Percentiles rank a stretch among this genome's conserved stretches.
phyloP scores from a whole-genome alignment of 2,329 filamentous ascomycete species.

The Paramyrothecium sp. region DNA sequence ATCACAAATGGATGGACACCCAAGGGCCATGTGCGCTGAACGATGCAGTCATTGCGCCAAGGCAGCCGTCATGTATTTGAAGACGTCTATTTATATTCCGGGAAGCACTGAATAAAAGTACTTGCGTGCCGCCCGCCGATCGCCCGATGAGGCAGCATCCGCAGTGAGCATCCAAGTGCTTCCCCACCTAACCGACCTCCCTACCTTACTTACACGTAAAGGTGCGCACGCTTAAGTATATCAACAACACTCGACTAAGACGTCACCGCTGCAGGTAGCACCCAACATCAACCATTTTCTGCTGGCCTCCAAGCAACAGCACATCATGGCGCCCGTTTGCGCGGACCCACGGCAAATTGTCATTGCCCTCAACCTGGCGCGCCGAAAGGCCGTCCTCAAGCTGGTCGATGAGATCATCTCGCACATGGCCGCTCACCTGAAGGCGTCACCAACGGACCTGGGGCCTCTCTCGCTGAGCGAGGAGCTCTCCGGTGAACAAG shows the following conservation, averaged over 20 bases:
- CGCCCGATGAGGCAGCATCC: background rate
- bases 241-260: background rate
- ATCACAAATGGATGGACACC: too few relatives aligned
- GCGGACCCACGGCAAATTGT: conserved; percentile 54
- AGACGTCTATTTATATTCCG: too few relatives aligned
- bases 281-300: background rate
- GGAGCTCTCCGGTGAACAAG: conserved; percentile 15
- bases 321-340: conserved; percentile 51
- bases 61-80: too few relatives aligned
- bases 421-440: conserved; percentile 53
- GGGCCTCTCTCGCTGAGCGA: conserved; percentile 15
- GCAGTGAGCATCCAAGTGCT: background rate
- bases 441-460: conserved; percentile 31
- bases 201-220: too few relatives aligned
- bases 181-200: background rate
- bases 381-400: conserved; percentile 48
- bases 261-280: background rate
- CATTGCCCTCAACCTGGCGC: conserved; percentile 51
- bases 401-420: conserved; percentile 50
- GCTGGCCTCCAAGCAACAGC: background rate
- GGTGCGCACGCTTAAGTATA: background rate
- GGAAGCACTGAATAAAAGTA: too few relatives aligned
- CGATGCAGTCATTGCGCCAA: too few relatives aligned
- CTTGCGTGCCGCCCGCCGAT: too few relatives aligned
- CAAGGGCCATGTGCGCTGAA: too few relatives aligned